Conservation (phyloP, 352 stramenopile species). For the Globisporangium middletonii region DNA sequence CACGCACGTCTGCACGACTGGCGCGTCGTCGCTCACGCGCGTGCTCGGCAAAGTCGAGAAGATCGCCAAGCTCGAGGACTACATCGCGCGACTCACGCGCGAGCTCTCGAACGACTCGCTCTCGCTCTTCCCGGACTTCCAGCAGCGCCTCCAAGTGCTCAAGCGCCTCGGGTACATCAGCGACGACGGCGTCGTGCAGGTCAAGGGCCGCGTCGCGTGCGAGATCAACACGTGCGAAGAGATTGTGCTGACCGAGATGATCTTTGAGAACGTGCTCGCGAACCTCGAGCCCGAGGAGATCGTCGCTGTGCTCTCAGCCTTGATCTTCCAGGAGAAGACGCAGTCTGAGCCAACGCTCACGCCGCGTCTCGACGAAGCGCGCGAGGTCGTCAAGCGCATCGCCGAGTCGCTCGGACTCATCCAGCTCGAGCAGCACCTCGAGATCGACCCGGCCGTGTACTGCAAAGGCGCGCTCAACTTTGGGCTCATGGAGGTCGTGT, state of each 20-base stretch:
- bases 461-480: slow-evolving; percentile 93
- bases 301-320: slow-evolving; percentile 92
- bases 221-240: slow-evolving; percentile 99
- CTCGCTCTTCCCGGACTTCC: slow-evolving; percentile 96
- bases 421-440: slow-evolving; percentile 74
- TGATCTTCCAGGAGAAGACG: slow-evolving; percentile 97
- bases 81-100: slow-evolving; percentile 45
- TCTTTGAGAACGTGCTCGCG: slow-evolving; percentile 98
- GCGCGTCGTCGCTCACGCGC: slow-evolving; percentile 19
- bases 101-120: slow-evolving; percentile 88
- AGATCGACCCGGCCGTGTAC: slow-evolving; percentile 91
- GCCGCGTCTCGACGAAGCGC: slow-evolving; percentile 59
- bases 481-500: slow-evolving; percentile 92
- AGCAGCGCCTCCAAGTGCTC: slow-evolving; percentile 91
- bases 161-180: slow-evolving; percentile 94
- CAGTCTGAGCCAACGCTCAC: slow-evolving; percentile 75
- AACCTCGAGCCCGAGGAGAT: slow-evolving; percentile 96
- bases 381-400: slow-evolving; percentile 86
- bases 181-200: slow-evolving; percentile 82
- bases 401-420: slow-evolving; percentile 75
- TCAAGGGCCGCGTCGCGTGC: slow-evolving; percentile 96
- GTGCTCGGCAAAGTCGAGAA: slow-evolving; percentile 69
- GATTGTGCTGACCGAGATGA: slow-evolving; percentile 97
- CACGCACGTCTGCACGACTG: slow-evolving; percentile 39
- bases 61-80: slow-evolving; percentile 66